Evolutionary conservation across 176 grass and related monocot genomes (phyloP).

Genomic region (Saccharum spontaneum): DNA sequence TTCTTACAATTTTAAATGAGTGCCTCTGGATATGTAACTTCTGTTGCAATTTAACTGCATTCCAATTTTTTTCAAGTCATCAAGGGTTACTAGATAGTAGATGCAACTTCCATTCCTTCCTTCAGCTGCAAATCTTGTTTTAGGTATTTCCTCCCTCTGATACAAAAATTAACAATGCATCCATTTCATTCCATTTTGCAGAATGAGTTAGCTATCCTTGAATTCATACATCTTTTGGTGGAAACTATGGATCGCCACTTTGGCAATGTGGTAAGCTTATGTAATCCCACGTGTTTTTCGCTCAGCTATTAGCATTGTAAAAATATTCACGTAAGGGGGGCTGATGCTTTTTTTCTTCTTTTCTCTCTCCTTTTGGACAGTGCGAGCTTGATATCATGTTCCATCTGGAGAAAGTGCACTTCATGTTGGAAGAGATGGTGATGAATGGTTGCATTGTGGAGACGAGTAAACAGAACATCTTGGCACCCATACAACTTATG

Average conservation of each 20-base stretch:
- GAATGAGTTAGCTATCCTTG: constrained; percentile 94
- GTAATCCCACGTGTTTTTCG: background rate
- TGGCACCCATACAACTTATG: constrained; percentile 85
- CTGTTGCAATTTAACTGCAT: background rate
- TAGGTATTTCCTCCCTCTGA: background rate
- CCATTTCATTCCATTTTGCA: constrained; percentile 29
- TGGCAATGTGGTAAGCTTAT: constrained; percentile 79
- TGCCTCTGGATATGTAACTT: background rate
- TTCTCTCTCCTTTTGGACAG: constrained; percentile 9
- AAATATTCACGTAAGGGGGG: background rate
- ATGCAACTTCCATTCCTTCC: background rate
- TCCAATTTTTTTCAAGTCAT: background rate
- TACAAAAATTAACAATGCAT: background rate
- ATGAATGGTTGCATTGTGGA: constrained; percentile 99
- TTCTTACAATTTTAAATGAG: background rate
- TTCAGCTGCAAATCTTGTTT: background rate
- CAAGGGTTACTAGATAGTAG: background rate
- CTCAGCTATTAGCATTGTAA: background rate
- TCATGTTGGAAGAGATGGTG: constrained; percentile 99
- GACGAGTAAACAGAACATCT: constrained; percentile 93
- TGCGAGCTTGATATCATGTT: constrained; percentile 98
- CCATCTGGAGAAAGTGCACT: constrained; percentile 96
- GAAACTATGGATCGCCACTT: constrained; percentile 97
- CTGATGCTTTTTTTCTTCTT: background rate
- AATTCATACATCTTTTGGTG: constrained; percentile 98